Evolutionary conservation across 2,329 filamentous ascomycete genomes (phyloP), one percentile per base, ranked within the genome.

Genomic region (Cladosporium velox): DNA sequence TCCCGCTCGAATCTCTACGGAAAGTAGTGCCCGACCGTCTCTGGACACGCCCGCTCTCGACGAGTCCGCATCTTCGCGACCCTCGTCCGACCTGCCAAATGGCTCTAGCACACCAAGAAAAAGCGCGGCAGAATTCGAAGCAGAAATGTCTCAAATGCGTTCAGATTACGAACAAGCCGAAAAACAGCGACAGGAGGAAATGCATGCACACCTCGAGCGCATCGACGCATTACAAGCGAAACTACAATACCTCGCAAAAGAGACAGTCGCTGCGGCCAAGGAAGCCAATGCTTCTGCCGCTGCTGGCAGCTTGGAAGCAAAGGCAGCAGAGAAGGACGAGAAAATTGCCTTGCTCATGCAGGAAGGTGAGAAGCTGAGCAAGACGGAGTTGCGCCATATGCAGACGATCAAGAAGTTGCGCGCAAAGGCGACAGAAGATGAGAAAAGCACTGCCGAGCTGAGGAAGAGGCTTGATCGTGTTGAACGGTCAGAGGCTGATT

Each of bases 191-290:
- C 90, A 94, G 66, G 91, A 95, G 72, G 95, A 98, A 76, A 85
- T 93, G 49, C 88, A 95, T 72, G 86, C 85, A 59, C 92, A 97
- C 69, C 85, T 94, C 7, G 95, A 99, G 78, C 88, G 91, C 41
- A 95, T 97, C 65, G 95, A 99, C 80, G 91, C 93, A 4, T 81
- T 99, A 1, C 92, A 98, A 77, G 88, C 92, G 7, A 98, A 99
- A 75, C 81, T 99, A 32, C 90, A 93, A 70, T 97, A 96, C 74
- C 82, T 99, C 14, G 89, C 93, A 2, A 90, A 90, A 68, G 91
- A 93, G 74, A 89, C 91, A 14, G 87, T 90, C 0, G 90, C 93
- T 35, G 84, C 89, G 0, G 92, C 95, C 1, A 90, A 89, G 73
- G 87, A 88, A 70, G 85, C 88, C 7, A 88, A 87, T 2, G 80